Evolutionary conservation across 2,329 filamentous ascomycete species (phyloP), one percentile per base, ranked within the genome.

Genomic region (Colletotrichum cuscutae): DNA sequence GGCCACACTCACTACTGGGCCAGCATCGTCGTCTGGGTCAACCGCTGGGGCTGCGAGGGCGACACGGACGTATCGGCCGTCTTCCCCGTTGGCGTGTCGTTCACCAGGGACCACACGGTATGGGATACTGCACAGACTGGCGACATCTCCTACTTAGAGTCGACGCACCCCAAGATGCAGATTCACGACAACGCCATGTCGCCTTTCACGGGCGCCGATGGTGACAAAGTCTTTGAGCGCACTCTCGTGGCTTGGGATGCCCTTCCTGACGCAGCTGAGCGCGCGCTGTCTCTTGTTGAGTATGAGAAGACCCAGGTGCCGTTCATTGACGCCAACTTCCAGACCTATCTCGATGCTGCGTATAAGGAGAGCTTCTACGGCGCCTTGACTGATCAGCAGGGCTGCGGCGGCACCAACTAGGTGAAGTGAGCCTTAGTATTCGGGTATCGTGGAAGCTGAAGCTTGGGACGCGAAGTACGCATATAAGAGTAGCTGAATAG

Each of bases 221-320:
- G 54, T 9, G 65, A 60, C 1, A 19, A 22, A 4, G 54, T 60
- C 15, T 60, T 67, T 35, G 54, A 67, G 28, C 65, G 54, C 13
- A 67, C 54, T 9, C 65, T 67, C 8, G 37, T 67, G 3, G 37
- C 24, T 3, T 67, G 65, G 65, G 37, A 59, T 15, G 24, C 26
- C 1, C 65, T 67, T 15, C 35, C 65, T 1, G 12, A 32, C 19
- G 4, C 26, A 6, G 65, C 65, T 19, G 24, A 3, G 32, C 13
- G 22, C 5, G 56, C 54, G 2, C 28, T 67, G 3, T 19, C 37
- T 7, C 24, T 52, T 15, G 65, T 67, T 13, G 30, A 60, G 15
- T 67, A 67, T 13, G 65, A 67, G 9, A 49, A 67, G 26, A 67
- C 65, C 11, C 37, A 60, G 11, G 65, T 60, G 37, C 65, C 65